These are phyloP conservation scores for Narthecium ossifragum DNA, from an alignment of 106 monocot species.

Conservation along the genomic window DNA sequence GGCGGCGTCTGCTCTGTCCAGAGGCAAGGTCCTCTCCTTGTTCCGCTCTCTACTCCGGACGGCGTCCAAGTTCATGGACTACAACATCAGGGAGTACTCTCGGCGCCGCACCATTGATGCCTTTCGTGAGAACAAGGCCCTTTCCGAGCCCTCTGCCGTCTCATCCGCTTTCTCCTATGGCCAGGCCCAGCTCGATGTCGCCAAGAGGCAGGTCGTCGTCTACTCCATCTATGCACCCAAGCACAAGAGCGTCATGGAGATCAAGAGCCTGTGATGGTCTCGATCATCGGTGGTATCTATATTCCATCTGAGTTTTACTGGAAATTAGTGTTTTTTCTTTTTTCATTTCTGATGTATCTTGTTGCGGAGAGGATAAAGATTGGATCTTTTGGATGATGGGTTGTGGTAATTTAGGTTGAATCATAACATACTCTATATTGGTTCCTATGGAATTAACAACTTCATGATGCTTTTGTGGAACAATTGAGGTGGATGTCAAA, in stretches of 20 bases:
- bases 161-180: conserved; percentile 46
- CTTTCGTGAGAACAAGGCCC: conserved; percentile 49
- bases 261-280: conserved; percentile 9
- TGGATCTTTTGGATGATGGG: no score
- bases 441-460: no score
- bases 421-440: no score
- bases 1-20: conserved; percentile 26
- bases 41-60: conserved; percentile 73
- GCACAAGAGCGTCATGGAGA: conserved; percentile 89
- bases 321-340: no score
- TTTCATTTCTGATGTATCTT: no score
- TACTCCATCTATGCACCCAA: conserved; percentile 79
- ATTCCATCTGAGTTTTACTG: no score
- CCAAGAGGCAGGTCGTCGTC: conserved; percentile 57
- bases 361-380: no score
- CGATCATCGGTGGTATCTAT: no score
- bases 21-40: conserved; percentile 41
- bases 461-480: no score
- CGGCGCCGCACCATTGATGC: conserved; percentile 46
- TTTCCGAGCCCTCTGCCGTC: conserved; percentile 45
- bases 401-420: no score
- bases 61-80: conserved; percentile 65
- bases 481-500: no score
- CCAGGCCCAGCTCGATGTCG: conserved; percentile 69
- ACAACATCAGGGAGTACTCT: conserved; percentile 86